phyloP scores from a whole-genome alignment of 2,329 filamentous ascomycete species.

The Neospermospora avenae region DNA sequence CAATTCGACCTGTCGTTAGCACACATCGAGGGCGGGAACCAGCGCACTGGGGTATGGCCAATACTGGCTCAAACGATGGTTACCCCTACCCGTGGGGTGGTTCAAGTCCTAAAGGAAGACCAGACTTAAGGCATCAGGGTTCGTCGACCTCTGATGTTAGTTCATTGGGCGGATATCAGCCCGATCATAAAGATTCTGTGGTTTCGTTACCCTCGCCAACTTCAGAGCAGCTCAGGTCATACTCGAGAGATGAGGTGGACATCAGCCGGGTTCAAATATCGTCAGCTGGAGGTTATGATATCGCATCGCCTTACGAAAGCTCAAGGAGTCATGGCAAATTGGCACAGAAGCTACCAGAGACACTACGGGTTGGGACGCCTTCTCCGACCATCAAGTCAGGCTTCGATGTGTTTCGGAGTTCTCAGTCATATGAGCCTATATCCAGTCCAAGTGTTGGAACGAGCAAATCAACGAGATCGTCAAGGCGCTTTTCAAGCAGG shows the following conservation, averaged over 20 bases:
- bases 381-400: slow-evolving; percentile 15
- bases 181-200: slow-evolving; percentile 20
- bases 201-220: slow-evolving; percentile 23
- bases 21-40: neutral
- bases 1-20: neutral
- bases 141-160: slow-evolving; percentile 23
- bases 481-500: slow-evolving; percentile 20
- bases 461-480: slow-evolving; percentile 15
- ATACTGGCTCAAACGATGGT: slow-evolving; percentile 20
- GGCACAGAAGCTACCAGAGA: slow-evolving; percentile 20
- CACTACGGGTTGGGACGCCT: slow-evolving; percentile 23
- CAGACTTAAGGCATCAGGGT: slow-evolving; percentile 19
- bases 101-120: neutral
- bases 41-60: slow-evolving; percentile 22
- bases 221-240: slow-evolving; percentile 4
- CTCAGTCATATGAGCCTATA: slow-evolving; percentile 24
- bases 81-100: slow-evolving; percentile 24
- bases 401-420: slow-evolving; percentile 25
- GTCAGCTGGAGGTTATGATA: slow-evolving; percentile 12
- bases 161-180: slow-evolving; percentile 15
- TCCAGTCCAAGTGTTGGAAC: slow-evolving; percentile 12
- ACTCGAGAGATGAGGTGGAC: slow-evolving; percentile 25
- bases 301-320: slow-evolving; percentile 7
- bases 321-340: slow-evolving; percentile 12
- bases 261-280: slow-evolving; percentile 28